phyloP scores from a whole-genome alignment of 2,329 filamentous ascomycete genomes.

The Plenodomus lindquistii region DNA sequence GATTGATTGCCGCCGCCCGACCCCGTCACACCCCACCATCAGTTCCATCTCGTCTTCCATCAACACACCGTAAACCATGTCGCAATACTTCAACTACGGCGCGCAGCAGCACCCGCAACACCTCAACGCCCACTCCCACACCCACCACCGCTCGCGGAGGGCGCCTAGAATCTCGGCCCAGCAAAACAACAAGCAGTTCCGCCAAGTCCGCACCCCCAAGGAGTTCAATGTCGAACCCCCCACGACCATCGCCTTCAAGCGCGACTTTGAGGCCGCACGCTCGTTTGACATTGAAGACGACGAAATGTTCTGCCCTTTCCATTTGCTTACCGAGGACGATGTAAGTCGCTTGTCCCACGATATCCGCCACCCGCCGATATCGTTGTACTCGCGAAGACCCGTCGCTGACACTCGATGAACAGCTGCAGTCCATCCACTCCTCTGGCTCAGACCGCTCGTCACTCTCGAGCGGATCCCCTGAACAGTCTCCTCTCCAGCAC shows the following conservation, averaged over 20 bases:
- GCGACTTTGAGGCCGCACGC: conserved; percentile 85
- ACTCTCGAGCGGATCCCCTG: conserved; percentile 89
- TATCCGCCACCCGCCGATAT: conserved; percentile 28
- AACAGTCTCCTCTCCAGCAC: conserved; percentile 87
- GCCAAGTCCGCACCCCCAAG: conserved; percentile 82
- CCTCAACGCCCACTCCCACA: conserved; percentile 65
- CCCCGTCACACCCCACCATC: conserved; percentile 22
- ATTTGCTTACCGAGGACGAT: conserved; percentile 89
- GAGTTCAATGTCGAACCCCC: conserved; percentile 76
- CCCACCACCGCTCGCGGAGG: conserved; percentile 83
- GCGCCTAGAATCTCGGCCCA: conserved; percentile 78
- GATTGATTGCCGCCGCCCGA: conserved; percentile 20
- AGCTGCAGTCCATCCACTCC: conserved; percentile 91
- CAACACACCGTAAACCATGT: conserved; percentile 44
- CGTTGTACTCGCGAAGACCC: conserved; percentile 22
- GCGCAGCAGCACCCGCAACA: conserved; percentile 53
- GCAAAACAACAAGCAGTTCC: conserved; percentile 88
- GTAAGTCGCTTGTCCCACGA: conserved; percentile 56
- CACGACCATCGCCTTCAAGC: conserved; percentile 76
- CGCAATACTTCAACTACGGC: conserved; percentile 54
- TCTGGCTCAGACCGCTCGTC: conserved; percentile 90
- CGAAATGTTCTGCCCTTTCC: conserved; percentile 86
- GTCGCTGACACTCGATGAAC: conserved; percentile 43
- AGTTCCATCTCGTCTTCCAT: conserved; percentile 19
- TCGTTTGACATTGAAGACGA: conserved; percentile 97